These are phyloP conservation scores for Aureobasidium namibiae DNA, from an alignment of 2,329 filamentous ascomycete species.

Conservation along the genomic window DNA sequence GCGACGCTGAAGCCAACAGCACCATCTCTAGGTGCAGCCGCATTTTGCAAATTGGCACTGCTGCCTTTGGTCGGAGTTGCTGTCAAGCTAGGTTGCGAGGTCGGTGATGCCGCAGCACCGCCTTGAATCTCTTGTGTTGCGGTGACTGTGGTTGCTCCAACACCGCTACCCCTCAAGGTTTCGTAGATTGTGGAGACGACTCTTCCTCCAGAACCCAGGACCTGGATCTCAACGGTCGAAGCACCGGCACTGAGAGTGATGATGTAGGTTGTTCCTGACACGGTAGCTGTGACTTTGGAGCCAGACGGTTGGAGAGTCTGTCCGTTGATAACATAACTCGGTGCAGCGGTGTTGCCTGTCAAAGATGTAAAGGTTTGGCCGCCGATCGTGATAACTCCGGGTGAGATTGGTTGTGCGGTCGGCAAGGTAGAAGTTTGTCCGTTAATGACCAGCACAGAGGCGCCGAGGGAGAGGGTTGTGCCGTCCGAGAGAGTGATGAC, in stretches of 20 bases:
- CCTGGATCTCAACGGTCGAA: slow-evolving; percentile 29
- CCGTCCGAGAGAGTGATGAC: slow-evolving; percentile 9
- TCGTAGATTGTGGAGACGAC: slow-evolving; percentile 24
- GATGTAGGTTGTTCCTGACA: slow-evolving; percentile 22
- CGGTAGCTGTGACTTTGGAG: slow-evolving; percentile 20
- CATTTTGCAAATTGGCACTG: slow-evolving; percentile 1
- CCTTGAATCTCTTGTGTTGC: neutral
- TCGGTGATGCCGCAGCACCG: neutral
- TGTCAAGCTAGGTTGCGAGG: neutral
- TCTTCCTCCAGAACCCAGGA: slow-evolving; percentile 24
- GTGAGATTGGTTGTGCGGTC: slow-evolving; percentile 17
- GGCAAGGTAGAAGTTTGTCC: slow-evolving; percentile 18
- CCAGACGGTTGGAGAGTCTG: slow-evolving; percentile 32
- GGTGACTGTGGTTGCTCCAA: neutral
- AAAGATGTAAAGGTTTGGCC: slow-evolving; percentile 23
- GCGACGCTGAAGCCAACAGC: neutral
- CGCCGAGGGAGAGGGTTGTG: slow-evolving; percentile 25
- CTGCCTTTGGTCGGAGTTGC: neutral
- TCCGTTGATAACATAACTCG: slow-evolving; percentile 32
- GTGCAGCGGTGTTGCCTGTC: slow-evolving; percentile 17
- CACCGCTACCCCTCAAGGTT: slow-evolving; percentile 20
- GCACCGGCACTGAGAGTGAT: slow-evolving; percentile 28
- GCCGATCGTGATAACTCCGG: slow-evolving; percentile 26
- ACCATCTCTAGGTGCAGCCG: neutral
- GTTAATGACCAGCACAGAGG: slow-evolving; percentile 32